Evolutionary conservation across 1,284 basidiomycete species (phyloP), one percentile per base, ranked within the genome.

Genomic region (Vanrija sp.): DNA sequence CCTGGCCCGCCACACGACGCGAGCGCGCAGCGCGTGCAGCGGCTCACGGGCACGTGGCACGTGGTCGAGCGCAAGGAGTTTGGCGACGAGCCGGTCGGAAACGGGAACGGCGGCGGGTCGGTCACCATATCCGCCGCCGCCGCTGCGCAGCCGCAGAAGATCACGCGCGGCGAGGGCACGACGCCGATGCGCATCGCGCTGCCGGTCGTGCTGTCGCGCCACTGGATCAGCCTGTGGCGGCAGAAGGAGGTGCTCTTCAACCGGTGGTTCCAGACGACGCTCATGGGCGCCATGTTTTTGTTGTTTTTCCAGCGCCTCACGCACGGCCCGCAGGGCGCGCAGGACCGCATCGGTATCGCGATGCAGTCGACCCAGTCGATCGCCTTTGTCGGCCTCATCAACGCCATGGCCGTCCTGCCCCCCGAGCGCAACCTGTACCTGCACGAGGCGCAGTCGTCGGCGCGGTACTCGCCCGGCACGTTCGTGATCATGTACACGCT

Each of bases 401-500:
- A 76, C 47, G 73, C 76, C 38, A 73, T 80, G 55, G 71, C 76
- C 5, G 75, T 79, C 49, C 79, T 75, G 57, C 79, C 76, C 1
- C 64, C 68, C 23, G 79, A 80, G 43, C 65, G 74, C 23, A 70
- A 76, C 44, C 60, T 80, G 1, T 80, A 76, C 60, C 67, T 77
- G 21, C 77, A 80, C 62, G 79, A 80, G 55, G 65, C 64, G 34
- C 61, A 63, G 21, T 72, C 68, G 15, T 72, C 70, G 26, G 78
- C 78, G 1, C 61, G 74, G 1, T 79, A 80, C 57, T 74, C 71
- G 0, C 65, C 75, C 2, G 67, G 67, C 2, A 76, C 79, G 0
- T 80, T 80, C 49, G 52, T 80, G 25, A 55, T 75, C 28, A 71
- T 73, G n/a, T 80, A 79, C 60, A 77, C 78, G 0, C 43, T 78